Evolutionary conservation across 768 basidiomycete species (phyloP).

Genomic region (Phanerodontia chrysosporium): DNA sequence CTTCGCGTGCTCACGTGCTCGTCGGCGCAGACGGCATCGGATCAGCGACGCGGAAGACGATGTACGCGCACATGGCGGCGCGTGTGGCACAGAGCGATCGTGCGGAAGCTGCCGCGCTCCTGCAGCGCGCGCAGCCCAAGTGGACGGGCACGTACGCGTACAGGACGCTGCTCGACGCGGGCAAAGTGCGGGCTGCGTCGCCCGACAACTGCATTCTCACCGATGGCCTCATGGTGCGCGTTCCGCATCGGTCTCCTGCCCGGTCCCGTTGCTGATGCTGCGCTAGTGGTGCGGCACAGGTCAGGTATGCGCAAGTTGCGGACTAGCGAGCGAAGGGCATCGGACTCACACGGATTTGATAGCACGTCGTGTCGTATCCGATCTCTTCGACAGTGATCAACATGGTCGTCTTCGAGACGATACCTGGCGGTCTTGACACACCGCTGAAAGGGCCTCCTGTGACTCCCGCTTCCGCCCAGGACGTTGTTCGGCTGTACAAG

Average conservation of each 20-base stretch:
- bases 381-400: neutral
- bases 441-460: neutral
- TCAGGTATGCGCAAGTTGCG: neutral
- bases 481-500: conserved; percentile 27
- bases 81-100: neutral
- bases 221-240: neutral
- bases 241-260: neutral
- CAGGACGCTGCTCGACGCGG: neutral
- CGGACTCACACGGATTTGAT: no score
- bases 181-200: neutral
- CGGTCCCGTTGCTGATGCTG: neutral
- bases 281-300: neutral
- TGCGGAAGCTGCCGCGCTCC: neutral
- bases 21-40: conserved; percentile 25
- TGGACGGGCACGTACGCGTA: conserved; percentile 1
- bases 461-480: conserved; percentile 17
- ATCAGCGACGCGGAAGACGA: conserved; percentile 12
- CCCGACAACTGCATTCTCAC: neutral
- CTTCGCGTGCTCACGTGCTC: conserved; percentile 21
- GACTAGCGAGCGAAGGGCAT: no score
- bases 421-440: neutral
- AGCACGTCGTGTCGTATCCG: neutral
- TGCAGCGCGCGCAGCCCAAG: neutral
- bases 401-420: neutral
- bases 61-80: neutral